These are phyloP conservation scores for Ceratocystis alfenasii DNA, from an alignment of 2,329 filamentous ascomycete species.

Conservation along the genomic window DNA sequence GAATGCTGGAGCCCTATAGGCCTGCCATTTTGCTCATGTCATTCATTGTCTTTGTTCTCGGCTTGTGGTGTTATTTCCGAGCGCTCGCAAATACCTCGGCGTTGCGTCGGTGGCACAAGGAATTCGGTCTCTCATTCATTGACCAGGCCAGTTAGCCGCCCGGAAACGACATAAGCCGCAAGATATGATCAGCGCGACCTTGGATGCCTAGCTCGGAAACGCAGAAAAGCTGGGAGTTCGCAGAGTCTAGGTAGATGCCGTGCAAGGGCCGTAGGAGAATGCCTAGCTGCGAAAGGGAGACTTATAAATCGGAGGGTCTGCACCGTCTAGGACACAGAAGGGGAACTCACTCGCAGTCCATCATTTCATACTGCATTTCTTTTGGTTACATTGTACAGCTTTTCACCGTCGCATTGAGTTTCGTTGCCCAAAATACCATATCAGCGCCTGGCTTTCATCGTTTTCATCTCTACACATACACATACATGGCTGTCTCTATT, in stretches of 20 bases:
- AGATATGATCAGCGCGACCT: not conserved
- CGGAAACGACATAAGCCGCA: not conserved
- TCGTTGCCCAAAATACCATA: not conserved
- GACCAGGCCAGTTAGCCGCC: not conserved
- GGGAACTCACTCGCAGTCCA: not conserved
- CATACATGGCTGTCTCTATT: not conserved
- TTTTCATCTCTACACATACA: not conserved
- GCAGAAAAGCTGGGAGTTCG: not conserved
- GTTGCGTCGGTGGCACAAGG: slow-evolving; percentile 18
- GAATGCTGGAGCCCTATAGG: not conserved
- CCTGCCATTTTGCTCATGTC: not conserved
- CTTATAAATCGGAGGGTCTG: not conserved
- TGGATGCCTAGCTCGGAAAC: not conserved
- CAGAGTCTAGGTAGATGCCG: not conserved
- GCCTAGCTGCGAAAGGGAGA: not conserved
- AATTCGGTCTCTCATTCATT: slow-evolving; percentile 16
- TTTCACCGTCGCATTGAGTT: not conserved
- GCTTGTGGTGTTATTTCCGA: not conserved
- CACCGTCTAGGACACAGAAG: not conserved
- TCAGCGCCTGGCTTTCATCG: not conserved
- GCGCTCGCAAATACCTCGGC: slow-evolving; percentile 19
- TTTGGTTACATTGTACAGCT: not conserved
- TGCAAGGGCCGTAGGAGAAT: not conserved
- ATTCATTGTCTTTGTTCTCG: not conserved
- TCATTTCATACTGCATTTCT: not conserved